These are phyloP conservation scores for Clarireedia paspali DNA, from an alignment of 2,329 filamentous ascomycete species.

Conservation along the genomic window DNA sequence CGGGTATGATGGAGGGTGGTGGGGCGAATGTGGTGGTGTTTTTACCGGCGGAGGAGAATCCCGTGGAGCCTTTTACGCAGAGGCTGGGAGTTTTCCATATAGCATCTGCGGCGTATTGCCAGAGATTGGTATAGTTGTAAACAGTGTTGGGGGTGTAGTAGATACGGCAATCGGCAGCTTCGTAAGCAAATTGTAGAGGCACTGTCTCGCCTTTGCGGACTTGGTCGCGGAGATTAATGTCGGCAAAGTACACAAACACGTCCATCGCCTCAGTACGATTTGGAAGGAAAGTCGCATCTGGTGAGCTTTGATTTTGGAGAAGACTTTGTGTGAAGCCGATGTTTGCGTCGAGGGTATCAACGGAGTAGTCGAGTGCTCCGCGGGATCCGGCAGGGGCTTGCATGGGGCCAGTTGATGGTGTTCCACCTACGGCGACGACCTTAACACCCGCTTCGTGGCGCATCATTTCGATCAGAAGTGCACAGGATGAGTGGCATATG, in stretches of 20 bases:
- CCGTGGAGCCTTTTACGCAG: slow-evolving; percentile 24
- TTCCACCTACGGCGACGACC: slow-evolving; percentile 45
- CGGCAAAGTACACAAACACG: slow-evolving; percentile 25
- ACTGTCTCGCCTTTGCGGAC: slow-evolving; percentile 24
- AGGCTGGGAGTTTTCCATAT: slow-evolving; percentile 32
- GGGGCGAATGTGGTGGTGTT: slow-evolving; percentile 1
- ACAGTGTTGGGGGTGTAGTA: slow-evolving; percentile 49
- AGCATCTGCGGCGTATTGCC: slow-evolving; percentile 36
- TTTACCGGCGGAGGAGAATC: slow-evolving; percentile 3
- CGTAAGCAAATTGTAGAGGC: slow-evolving; percentile 52
- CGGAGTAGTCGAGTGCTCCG: slow-evolving; percentile 34
- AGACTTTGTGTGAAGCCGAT: slow-evolving; percentile 21
- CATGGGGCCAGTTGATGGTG: slow-evolving; percentile 39
- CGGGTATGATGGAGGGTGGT: background rate
- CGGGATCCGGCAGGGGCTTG: slow-evolving; percentile 46
- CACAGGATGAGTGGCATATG: slow-evolving; percentile 51
- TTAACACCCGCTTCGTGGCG: slow-evolving; percentile 45
- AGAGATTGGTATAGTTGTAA: slow-evolving; percentile 40
- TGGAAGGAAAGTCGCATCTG: slow-evolving; percentile 16
- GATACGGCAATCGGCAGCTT: slow-evolving; percentile 52
- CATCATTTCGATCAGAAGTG: slow-evolving; percentile 48
- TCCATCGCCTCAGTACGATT: slow-evolving; percentile 15
- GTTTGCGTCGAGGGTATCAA: slow-evolving; percentile 20
- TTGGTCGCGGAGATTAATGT: slow-evolving; percentile 37
- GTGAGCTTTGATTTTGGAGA: slow-evolving; percentile 9